phyloP scores from a whole-genome alignment of 306 rosid genomes.

The Astragalus glycyphyllos region DNA sequence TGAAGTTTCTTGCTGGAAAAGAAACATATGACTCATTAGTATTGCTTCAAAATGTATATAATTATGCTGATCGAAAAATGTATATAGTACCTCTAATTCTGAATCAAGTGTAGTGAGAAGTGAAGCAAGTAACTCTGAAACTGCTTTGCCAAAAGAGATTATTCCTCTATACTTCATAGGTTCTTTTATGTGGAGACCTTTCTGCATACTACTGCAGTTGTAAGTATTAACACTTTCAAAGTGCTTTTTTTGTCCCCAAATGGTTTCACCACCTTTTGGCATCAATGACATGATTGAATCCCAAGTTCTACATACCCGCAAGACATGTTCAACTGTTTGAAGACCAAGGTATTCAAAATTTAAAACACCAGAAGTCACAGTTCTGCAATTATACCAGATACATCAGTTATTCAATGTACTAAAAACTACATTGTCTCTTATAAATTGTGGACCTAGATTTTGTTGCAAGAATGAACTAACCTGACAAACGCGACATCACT shows the following conservation, averaged over 20 bases:
- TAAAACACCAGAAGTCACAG: conserved; percentile 66
- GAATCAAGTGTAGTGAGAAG: conserved; percentile 51
- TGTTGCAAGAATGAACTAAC: conserved; percentile 47
- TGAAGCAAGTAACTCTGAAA: conserved; percentile 61
- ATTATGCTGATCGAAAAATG: not conserved
- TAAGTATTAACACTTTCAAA: conserved; percentile 36
- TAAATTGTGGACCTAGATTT: too few relatives aligned
- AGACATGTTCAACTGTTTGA: conserved; percentile 63
- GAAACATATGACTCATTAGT: conserved; percentile 5
- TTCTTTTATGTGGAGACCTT: conserved; percentile 43
- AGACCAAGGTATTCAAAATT: conserved; percentile 66
- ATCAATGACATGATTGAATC: conserved; percentile 74
- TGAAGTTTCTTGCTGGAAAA: conserved; percentile 51
- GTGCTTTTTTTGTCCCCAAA: conserved; percentile 58
- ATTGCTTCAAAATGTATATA: conserved; percentile 7
- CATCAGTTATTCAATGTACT: too few relatives aligned
- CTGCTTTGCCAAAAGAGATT: conserved; percentile 64
- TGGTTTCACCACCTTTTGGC: conserved; percentile 86
- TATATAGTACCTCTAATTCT: conserved; percentile 53
- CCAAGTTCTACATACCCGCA: conserved; percentile 75
- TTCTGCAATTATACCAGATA: conserved; percentile 52
- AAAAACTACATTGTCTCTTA: too few relatives aligned
- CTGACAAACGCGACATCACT: conserved; percentile 59
- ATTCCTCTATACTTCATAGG: conserved; percentile 61
- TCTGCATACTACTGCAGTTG: conserved; percentile 40